These are phyloP conservation scores for Magnaporthiopsis incrustans DNA, from an alignment of 2,329 filamentous ascomycete genomes.

Conservation along the genomic window DNA sequence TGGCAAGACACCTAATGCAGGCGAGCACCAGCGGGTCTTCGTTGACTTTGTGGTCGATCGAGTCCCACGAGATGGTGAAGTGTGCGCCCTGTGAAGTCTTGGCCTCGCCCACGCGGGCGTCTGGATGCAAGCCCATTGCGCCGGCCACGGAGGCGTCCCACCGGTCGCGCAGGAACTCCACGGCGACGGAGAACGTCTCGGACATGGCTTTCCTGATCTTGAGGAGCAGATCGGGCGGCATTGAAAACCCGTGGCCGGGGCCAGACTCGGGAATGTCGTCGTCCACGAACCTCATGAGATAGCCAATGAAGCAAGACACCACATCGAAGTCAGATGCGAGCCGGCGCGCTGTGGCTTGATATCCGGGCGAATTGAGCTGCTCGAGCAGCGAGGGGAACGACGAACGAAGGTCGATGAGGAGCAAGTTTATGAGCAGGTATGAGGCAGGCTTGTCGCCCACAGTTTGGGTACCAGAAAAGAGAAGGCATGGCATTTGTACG, in stretches of 20 bases:
- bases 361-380: constrained; percentile 47
- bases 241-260: constrained; percentile 23
- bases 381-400: constrained; percentile 52
- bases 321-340: constrained; percentile 55
- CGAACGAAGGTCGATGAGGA: constrained; percentile 58
- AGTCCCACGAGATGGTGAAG: constrained; percentile 48
- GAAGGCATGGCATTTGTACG: constrained; percentile 30
- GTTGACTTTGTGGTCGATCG: constrained; percentile 35
- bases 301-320: constrained; percentile 52
- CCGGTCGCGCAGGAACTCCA: constrained; percentile 61
- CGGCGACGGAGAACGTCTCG: constrained; percentile 54
- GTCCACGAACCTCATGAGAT: constrained; percentile 46
- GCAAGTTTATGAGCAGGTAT: constrained; percentile 55
- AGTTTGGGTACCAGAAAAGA: constrained; percentile 40
- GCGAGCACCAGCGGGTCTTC: constrained; percentile 53
- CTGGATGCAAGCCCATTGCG: constrained; percentile 51
- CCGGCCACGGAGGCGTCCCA: constrained; percentile 61
- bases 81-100: constrained; percentile 32
- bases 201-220: constrained; percentile 52
- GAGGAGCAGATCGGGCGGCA: constrained; percentile 51
- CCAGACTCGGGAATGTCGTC: constrained; percentile 26
- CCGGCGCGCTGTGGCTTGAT: constrained; percentile 41
- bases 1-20: constrained; percentile 46
- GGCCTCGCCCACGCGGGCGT: constrained; percentile 37
- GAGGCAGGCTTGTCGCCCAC: constrained; percentile 45